Base-by-base conservation (phyloP, 2,329 filamentous ascomycete species). In the Scytalidium sp. region DNA sequence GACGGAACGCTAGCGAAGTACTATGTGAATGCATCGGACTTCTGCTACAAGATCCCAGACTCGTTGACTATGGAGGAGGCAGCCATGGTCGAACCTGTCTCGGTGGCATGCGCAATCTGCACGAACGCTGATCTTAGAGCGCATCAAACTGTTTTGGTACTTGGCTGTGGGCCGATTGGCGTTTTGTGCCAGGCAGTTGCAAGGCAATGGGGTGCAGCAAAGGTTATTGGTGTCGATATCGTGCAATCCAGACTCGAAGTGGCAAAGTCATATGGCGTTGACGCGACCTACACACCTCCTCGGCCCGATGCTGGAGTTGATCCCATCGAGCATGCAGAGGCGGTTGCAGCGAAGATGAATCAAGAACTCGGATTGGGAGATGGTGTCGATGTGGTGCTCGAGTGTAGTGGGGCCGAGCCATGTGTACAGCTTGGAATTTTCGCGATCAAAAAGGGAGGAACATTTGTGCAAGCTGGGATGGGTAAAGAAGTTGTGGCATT, bases 391-490 rank as follows among this genome's bases (percentile, higher is more conserved):
- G 66, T 75, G 3, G 75, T 79, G 1, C 55, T 80, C 2, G 78
- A 79, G 46, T 71, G 70, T 15, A 75, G 73, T 1, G 76, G 75
- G 3, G 61, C 69, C 0, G 67, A 76, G 55, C 53, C 65, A 1
- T 78, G 74, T 51, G 75, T 80, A 36, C 71, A 76, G 47, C 65
- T 68, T 3, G 75, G 75, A 0, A 64, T 80, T 4, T 69, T 72
- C 46, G 64, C 69, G 1, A 56, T 67, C 1, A 72, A 67, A 54
- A 71, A 70, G 50, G 76, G 76, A 0, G 77, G 74, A 0, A 77
- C 68, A 0, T 78, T 67, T 60, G 72, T 80, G 1, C 76, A 80
- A 53, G 76, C 70, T 1, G 78, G 77, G 1, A 75, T 79, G 72
- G 75, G 75, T 1, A 69, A 67, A 21, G 71, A 75, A 58, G 65